phyloP scores from a whole-genome alignment of 2,329 filamentous ascomycete genomes.

The Colletotrichum caudatum region DNA sequence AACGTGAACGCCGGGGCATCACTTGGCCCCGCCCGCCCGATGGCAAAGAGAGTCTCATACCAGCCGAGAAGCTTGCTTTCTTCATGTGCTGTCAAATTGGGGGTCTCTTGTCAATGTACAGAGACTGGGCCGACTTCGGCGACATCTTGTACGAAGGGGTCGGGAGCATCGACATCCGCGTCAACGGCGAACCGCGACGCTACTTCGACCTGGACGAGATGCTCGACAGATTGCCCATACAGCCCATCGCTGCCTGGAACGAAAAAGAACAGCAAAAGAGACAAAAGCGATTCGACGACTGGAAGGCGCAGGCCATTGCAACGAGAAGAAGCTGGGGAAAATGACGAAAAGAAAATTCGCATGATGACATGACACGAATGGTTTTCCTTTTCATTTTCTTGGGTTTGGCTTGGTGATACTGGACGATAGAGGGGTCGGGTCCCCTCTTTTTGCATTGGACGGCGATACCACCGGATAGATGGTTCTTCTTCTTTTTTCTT shows the following conservation, averaged over 20 bases:
- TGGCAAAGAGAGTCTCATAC: constrained; percentile 35
- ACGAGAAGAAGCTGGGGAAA: constrained; percentile 31
- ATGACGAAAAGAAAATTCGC: constrained; percentile 8
- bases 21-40: constrained; percentile 39
- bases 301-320: constrained; percentile 35
- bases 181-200: constrained; percentile 39
- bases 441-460: constrained; percentile 33
- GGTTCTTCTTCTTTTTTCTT: constrained; percentile 3
- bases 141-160: constrained; percentile 38
- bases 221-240: constrained; percentile 37
- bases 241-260: constrained; percentile 38
- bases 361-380: constrained; percentile 33
- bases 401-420: constrained; percentile 26
- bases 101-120: constrained; percentile 38
- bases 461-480: constrained; percentile 37
- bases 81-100: constrained; percentile 41
- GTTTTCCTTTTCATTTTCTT: constrained; percentile 8
- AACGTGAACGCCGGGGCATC: constrained; percentile 31
- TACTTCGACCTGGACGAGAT: constrained; percentile 42
- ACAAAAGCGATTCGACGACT: constrained; percentile 38
- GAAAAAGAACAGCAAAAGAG: constrained; percentile 34
- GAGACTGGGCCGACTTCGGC: constrained; percentile 41
- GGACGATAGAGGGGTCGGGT: constrained; percentile 19
- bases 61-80: constrained; percentile 43
- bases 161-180: constrained; percentile 41